phyloP scores from a whole-genome alignment of 148 eudicot genomes.

The Persicaria maculosa region DNA sequence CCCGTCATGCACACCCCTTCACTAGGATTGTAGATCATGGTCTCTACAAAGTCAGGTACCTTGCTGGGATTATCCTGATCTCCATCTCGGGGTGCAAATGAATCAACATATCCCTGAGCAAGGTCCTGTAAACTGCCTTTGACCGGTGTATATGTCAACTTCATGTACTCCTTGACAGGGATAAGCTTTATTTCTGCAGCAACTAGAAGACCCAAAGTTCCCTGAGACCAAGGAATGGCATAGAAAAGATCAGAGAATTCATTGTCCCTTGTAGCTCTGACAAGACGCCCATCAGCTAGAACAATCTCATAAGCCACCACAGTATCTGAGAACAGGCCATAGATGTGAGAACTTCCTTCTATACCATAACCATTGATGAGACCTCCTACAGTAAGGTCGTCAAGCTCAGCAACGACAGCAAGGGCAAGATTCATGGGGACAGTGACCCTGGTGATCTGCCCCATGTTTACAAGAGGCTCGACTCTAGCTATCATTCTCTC shows the following conservation, averaged over 20 bases:
- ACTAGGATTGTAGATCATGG: constrained; percentile 9
- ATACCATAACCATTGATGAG: constrained; percentile 16
- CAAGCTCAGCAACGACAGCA: constrained; percentile 14
- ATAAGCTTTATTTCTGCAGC: constrained; percentile 15
- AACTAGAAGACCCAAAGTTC: constrained; percentile 15
- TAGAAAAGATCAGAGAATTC: constrained; percentile 14
- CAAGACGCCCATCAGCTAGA: constrained; percentile 16
- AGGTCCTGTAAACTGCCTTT: constrained; percentile 8
- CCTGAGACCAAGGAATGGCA: constrained; percentile 17
- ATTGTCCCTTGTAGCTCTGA: constrained; percentile 12
- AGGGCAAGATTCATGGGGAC: constrained; percentile 14
- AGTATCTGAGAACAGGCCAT: constrained; percentile 14
- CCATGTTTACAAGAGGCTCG: constrained; percentile 16
- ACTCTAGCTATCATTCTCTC: constrained; percentile 13
- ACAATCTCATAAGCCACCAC: constrained; percentile 15
- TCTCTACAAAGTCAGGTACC: constrained; percentile 15
- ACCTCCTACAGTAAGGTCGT: constrained; percentile 14
- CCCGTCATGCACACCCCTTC: constrained; percentile 15
- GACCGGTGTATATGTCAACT: constrained; percentile 12
- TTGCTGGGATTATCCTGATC: constrained; percentile 13
- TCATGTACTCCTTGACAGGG: constrained; percentile 16
- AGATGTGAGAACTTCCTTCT: constrained; percentile 14
- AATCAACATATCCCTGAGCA: constrained; percentile 12
- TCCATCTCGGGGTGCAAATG: constrained; percentile 12
- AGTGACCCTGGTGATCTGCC: constrained; percentile 15